Evolutionary conservation across 345 rosid genomes (phyloP), one percentile per base, ranked within the genome.

Genomic region (Kernera saxatilis): DNA sequence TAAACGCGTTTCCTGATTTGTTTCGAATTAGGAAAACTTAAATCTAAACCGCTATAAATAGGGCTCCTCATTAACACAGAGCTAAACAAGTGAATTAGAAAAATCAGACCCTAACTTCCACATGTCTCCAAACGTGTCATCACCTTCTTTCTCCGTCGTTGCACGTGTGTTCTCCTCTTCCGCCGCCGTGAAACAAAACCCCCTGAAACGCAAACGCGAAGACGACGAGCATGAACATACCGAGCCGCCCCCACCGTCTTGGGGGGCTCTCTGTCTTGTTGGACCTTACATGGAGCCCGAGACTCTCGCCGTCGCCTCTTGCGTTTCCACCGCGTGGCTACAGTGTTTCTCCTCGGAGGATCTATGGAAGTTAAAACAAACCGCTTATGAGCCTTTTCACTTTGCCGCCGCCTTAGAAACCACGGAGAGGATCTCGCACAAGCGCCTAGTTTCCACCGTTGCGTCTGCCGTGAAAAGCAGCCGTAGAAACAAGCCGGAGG

Each of bases 381-480:
- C n/a, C n/a, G n/a, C n/a, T n/a, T n/a, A n/a, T n/a, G n/a, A n/a
- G n/a, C n/a, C n/a, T n/a, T n/a, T n/a, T n/a, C n/a, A n/a, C n/a
- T n/a, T n/a, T n/a, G n/a, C n/a, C n/a, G n/a, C n/a, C n/a, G 66
- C 66, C 50, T 25, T 41, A 36, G n/a, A 15, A 40, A 3, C 17
- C 36, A 15, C 36, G 36, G 50, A 25, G 6, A 5, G 3, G 14
- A 0, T 15, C 27, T 44, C 74, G 13, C 61, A 71, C 70, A 72
- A 72, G 50, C 55, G 17, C 12, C 3, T 61, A 1, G 27, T 63
- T 29, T 11, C 55, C 8, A 14, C 30, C 8, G 63, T 30, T 2
- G 76, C n/a, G n/a, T n/a, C n/a, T n/a, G n/a, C n/a, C n/a, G n/a
- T n/a, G 2, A 72, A 72, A 72, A 70, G 64, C 1, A 55, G 57